phyloP scores from a whole-genome alignment of 768 basidiomycete genomes.

The Lactarius sp. region DNA sequence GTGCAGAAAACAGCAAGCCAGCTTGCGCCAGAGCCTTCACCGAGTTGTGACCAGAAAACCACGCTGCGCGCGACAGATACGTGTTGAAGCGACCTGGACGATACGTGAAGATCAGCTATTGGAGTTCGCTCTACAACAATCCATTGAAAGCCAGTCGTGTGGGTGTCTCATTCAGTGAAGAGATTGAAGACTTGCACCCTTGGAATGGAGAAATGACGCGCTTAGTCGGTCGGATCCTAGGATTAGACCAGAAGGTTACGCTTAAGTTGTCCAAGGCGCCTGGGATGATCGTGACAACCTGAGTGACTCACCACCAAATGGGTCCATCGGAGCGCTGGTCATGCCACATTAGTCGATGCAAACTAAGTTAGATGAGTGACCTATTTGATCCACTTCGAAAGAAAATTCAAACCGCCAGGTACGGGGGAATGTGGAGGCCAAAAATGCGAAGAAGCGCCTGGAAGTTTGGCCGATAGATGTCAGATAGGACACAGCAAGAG shows the following conservation, averaged over 20 bases:
- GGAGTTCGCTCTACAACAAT: background rate
- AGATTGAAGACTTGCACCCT: background rate
- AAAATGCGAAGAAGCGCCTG: background rate
- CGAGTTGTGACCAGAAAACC: background rate
- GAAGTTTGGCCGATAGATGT: background rate
- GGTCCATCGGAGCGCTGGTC: background rate
- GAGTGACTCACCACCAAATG: background rate
- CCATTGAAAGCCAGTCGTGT: background rate
- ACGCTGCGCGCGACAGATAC: background rate
- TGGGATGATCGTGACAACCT: background rate
- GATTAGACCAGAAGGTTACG: background rate
- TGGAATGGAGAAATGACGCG: background rate
- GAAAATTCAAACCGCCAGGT: background rate
- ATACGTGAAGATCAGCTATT: background rate
- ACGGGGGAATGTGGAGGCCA: background rate
- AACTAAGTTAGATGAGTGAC: background rate
- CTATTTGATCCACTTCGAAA: background rate
- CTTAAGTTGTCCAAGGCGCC: background rate
- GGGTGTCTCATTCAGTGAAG: background rate
- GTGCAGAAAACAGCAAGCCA: background rate
- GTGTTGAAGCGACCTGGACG: background rate
- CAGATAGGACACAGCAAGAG: background rate
- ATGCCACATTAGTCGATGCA: background rate
- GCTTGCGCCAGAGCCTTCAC: background rate
- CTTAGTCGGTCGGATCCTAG: background rate